Evolutionary conservation across 768 basidiomycete genomes (phyloP).

Genomic region (Pholiota molesta): DNA sequence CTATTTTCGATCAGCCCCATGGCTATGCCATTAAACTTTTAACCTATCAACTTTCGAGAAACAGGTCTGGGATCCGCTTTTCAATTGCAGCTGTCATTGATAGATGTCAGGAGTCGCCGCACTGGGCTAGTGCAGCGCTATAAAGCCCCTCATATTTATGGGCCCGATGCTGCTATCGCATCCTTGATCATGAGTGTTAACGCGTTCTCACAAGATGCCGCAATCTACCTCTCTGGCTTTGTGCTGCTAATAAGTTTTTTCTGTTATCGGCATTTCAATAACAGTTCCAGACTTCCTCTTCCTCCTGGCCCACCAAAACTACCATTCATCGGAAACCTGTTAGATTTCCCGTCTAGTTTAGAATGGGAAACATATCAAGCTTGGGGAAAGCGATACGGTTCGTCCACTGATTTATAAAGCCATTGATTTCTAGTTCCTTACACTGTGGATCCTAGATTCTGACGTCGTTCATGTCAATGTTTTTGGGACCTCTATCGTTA

Average conservation of each 20-base stretch:
- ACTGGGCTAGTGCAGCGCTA: no score
- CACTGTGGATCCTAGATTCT: slow-evolving; percentile 13
- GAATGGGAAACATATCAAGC: slow-evolving; percentile 44
- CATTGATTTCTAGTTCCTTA: neutral
- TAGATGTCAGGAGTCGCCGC: no score
- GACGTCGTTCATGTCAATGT: slow-evolving; percentile 24
- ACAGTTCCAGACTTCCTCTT: slow-evolving; percentile 27
- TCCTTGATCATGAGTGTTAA: neutral
- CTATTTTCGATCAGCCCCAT: no score
- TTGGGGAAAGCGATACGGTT: slow-evolving; percentile 45
- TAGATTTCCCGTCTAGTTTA: slow-evolving; percentile 42
- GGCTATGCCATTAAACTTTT: no score
- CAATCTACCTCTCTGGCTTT: neutral
- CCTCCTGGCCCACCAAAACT: slow-evolving; percentile 46
- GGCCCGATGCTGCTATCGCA: neutral
- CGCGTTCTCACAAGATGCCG: neutral
- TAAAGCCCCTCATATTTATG: no score
- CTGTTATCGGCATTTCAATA: neutral
- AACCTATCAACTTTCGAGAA: no score
- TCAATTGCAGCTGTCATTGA: no score
- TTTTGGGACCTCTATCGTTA: slow-evolving; percentile 21
- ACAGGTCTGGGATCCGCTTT: no score
- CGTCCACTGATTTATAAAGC: neutral
- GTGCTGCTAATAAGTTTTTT: neutral
- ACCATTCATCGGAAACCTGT: slow-evolving; percentile 46